Base-by-base conservation (phyloP, 1,284 basidiomycete species). In the Vanrija sp. region DNA sequence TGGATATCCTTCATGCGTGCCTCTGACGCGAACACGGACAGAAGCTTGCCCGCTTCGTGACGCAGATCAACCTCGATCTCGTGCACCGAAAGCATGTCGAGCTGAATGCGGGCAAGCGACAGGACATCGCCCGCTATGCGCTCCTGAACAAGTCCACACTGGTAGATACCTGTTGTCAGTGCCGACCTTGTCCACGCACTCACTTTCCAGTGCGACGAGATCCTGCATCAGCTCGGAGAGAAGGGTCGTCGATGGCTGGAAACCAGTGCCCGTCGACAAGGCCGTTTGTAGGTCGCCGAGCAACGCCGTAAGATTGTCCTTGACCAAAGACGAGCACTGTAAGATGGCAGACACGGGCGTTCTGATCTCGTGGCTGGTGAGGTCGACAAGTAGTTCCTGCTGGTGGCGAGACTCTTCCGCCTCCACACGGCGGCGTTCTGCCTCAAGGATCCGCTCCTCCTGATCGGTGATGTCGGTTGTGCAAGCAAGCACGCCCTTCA, bases 51-150 rank as follows among this genome's bases (percentile, higher is more conserved):
- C 2, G 71, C 69, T 49, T 77, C 73, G 26, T 63, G 65, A 8
- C 62, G 45, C 21, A 77, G 52, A 39, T 75, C 67, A 47, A 67
- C 75, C 43, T 74, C 72, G 49, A 75, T 66, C 16, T 67, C 62
- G 59, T 66, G 63, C 2, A 69, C 43, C 38, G 49, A 52, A 9
- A 67, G 57, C 65, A 64, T 65, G 45, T 66, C 64, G 21, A 75
- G 69, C 50, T 76, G 74, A 19, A 76, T 69, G 19, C 74, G 60
- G 1, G 74, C 74, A 2, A 78, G 57, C 0, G 74, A 74, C 9
- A 77, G 63, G 18, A 77, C 68, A 46, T 78, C 76, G 45, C 73
- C 73, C 15, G 75, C 74, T 43, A 78, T 77, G 10, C 75, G 68
- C 50, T 74, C 72, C 59, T 77, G 75, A 1, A 72, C 68, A 9